A percentile compares a stretch with the other conserved stretches of the same genome.
These are phyloP conservation scores for Salicornia ramosissima DNA, from an alignment of 148 eudicot species.

Conservation along the genomic window DNA sequence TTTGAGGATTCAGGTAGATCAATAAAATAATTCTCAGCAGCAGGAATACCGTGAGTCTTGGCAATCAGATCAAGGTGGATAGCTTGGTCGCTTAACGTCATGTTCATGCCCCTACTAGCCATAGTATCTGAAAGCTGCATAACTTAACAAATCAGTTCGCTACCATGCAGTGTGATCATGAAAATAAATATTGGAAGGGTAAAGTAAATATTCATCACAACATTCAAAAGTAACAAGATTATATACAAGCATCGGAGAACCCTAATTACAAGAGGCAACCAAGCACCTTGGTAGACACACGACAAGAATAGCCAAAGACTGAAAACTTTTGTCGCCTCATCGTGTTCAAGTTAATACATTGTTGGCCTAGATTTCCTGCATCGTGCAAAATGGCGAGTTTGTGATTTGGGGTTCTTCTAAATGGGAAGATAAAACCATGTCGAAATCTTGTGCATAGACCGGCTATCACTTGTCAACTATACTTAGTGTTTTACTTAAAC, in stretches of 20 bases:
- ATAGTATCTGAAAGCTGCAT: conserved; percentile 80
- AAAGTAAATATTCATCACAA: too few species aligned
- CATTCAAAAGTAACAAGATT: background rate
- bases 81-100: conserved; percentile 83
- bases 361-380: too few species aligned
- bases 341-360: too few species aligned
- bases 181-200: background rate
- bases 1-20: conserved; percentile 73
- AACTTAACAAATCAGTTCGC: conserved; percentile 4
- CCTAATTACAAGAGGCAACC: background rate
- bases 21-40: conserved; percentile 78
- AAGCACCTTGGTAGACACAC: background rate
- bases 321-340: too few species aligned
- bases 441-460: too few species aligned
- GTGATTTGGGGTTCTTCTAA: too few species aligned
- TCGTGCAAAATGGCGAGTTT: too few species aligned
- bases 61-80: conserved; percentile 91
- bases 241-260: background rate
- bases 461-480: too few species aligned
- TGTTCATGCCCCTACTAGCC: conserved; percentile 80
- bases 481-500: too few species aligned
- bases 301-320: too few species aligned
- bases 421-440: too few species aligned
- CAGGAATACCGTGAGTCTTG: conserved; percentile 61
- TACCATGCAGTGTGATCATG: background rate